These are phyloP conservation scores for Coemansia sp. DNA, from an alignment of 192 early-diverging fungal genomes.

Conservation along the genomic window DNA sequence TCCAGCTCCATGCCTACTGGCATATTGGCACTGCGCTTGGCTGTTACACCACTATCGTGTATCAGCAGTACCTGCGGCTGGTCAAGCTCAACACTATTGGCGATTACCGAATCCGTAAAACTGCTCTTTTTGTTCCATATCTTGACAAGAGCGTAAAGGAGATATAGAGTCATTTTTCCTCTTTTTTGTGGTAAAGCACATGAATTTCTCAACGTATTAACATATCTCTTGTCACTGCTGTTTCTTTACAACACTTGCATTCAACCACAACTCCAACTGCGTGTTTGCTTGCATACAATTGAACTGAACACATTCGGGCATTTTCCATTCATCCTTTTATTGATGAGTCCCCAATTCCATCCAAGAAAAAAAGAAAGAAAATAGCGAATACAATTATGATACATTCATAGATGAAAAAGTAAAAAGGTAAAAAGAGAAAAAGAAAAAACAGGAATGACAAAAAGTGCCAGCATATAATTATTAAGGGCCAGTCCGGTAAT, in stretches of 20 bases:
- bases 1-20: conserved; percentile 70
- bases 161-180: conserved; percentile 2
- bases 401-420: conserved; percentile 9
- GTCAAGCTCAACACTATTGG: conserved; percentile 51
- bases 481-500: not conserved
- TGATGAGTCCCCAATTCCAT: not conserved
- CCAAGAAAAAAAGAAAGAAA: conserved; percentile 6
- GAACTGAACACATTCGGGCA: not conserved
- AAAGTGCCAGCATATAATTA: conserved; percentile 7
- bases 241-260: not conserved
- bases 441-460: conserved; percentile 5
- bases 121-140: conserved; percentile 48
- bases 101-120: conserved; percentile 37
- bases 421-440: conserved; percentile 13
- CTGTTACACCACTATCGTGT: conserved; percentile 59
- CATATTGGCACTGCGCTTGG: conserved; percentile 64
- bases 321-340: not conserved
- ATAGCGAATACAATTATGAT: conserved; percentile 3
- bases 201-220: not conserved
- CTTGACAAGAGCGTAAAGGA: conserved; percentile 26
- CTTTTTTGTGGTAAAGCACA: not conserved
- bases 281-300: not conserved
- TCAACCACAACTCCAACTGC: not conserved
- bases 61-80: conserved; percentile 59
- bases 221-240: not conserved